Evolutionary conservation across 1,284 basidiomycete genomes (phyloP).

Genomic region (Trametes versicolor): DNA sequence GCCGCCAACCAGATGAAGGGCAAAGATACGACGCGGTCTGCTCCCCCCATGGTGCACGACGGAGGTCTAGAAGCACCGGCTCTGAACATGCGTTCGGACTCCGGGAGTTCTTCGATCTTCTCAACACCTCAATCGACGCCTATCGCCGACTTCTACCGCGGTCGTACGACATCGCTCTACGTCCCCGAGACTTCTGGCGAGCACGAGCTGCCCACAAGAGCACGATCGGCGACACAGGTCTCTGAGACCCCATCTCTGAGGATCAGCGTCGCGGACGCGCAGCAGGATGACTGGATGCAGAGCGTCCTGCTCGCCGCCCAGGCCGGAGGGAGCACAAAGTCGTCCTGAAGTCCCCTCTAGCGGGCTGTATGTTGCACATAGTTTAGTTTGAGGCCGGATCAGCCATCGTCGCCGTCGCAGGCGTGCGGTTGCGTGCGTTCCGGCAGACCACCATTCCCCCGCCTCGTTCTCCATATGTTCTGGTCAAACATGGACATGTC

Average conservation of each 20-base stretch:
- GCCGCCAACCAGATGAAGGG: conserved; percentile 18
- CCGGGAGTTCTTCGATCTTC: conserved; percentile 41
- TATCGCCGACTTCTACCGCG: conserved; percentile 56
- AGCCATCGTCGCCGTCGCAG: conserved; percentile 20
- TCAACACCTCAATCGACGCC: conserved; percentile 52
- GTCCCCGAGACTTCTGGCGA: conserved; percentile 43
- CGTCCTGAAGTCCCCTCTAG: conserved; percentile 17
- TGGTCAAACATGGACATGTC: conserved; percentile 27
- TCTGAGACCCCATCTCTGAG: conserved; percentile 42
- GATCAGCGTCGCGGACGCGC: conserved; percentile 47
- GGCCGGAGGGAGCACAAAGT: conserved; percentile 25
- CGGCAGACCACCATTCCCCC: conserved; percentile 9
- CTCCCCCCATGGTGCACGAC: conserved; percentile 17
- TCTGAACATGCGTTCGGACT: conserved; percentile 37
- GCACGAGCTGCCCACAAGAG: conserved; percentile 21
- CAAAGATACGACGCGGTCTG: conserved; percentile 19
- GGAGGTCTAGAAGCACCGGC: conserved; percentile 22
- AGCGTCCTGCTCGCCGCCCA: conserved; percentile 67
- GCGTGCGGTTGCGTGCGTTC: conserved; percentile 18
- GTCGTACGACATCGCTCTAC: conserved; percentile 49
- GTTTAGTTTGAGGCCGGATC: conserved; percentile 31
- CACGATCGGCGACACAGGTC: conserved; percentile 34
- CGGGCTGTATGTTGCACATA: conserved; percentile 21
- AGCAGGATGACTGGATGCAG: conserved; percentile 66
- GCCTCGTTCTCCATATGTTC: conserved; percentile 10